Conservation (phyloP, 1,284 basidiomycete genomes). For the Xerocomus cyaneibrunnescens region DNA sequence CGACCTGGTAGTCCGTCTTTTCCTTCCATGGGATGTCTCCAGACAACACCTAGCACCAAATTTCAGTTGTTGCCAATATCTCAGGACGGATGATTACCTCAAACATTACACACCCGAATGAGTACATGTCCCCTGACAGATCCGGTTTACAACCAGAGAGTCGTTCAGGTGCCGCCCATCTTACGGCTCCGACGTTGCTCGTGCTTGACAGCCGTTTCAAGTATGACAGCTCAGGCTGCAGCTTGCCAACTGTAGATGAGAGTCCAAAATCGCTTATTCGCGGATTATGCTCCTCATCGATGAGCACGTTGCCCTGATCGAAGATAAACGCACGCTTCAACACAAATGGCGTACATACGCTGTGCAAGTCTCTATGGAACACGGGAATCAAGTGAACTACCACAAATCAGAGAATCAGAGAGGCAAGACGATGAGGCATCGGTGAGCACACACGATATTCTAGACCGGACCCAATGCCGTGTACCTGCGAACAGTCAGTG, state of each 20-base stretch:
- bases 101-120: constrained; percentile 10
- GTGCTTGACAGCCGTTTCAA: constrained; percentile 5
- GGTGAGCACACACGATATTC: constrained; percentile 2
- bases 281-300: constrained; percentile 1
- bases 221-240: constrained; percentile 6
- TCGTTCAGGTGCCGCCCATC: constrained; percentile 13
- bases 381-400: constrained; percentile 11
- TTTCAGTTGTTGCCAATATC: not conserved
- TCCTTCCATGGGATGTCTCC: constrained; percentile 17
- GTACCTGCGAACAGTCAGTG: not conserved
- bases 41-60: constrained; percentile 1
- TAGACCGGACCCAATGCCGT: constrained; percentile 2
- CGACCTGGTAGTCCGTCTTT: not conserved
- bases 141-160: not conserved
- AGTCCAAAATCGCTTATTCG: constrained; percentile 15
- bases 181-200: not conserved
- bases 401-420: not conserved
- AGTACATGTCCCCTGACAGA: constrained; percentile 8
- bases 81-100: not conserved
- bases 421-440: rapidly evolving
- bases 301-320: constrained; percentile 12
- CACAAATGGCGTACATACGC: not conserved
- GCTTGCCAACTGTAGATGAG: not conserved
- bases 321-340: not conserved
- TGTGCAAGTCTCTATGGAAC: constrained; percentile 11